Conservation (phyloP, 2,329 filamentous ascomycete genomes). For the Torrubiella hemipterigena region DNA sequence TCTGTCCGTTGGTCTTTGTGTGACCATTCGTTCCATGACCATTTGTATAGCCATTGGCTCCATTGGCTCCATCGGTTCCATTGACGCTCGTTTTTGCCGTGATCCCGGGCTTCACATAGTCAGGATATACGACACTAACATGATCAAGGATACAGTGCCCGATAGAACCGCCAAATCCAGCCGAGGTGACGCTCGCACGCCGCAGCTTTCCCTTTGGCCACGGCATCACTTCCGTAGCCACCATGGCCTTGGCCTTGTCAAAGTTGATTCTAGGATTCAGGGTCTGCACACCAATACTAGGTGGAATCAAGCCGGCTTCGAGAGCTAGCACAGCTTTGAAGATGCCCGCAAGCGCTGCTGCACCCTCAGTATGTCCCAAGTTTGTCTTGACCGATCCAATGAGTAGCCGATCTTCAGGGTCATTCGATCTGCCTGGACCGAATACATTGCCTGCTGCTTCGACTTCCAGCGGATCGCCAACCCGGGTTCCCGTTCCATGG, state of each 20-base stretch:
- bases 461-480: slow-evolving; percentile 25
- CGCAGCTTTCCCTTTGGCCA: neutral
- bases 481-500: slow-evolving; percentile 5
- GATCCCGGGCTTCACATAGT: neutral
- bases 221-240: neutral
- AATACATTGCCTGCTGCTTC: slow-evolving; percentile 8
- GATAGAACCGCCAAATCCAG: slow-evolving; percentile 2
- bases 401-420: no score
- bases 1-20: no score
- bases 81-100: neutral
- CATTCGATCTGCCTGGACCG: neutral
- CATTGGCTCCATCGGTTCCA: neutral
- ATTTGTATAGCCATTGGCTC: neutral
- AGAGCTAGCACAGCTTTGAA: slow-evolving; percentile 8
- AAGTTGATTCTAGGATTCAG: slow-evolving; percentile 1
- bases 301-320: slow-evolving; percentile 6
- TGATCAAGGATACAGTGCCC: slow-evolving; percentile 2
- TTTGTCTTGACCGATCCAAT: slow-evolving; percentile 10
- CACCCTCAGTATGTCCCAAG: slow-evolving; percentile 9
- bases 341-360: slow-evolving; percentile 5
- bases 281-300: neutral
- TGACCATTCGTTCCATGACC: neutral
- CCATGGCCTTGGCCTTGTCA: neutral
- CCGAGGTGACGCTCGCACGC: neutral
- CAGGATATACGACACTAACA: neutral